These are phyloP conservation scores for Sapria himalayana DNA, from an alignment of 345 rosid genomes.

Conservation along the genomic window DNA sequence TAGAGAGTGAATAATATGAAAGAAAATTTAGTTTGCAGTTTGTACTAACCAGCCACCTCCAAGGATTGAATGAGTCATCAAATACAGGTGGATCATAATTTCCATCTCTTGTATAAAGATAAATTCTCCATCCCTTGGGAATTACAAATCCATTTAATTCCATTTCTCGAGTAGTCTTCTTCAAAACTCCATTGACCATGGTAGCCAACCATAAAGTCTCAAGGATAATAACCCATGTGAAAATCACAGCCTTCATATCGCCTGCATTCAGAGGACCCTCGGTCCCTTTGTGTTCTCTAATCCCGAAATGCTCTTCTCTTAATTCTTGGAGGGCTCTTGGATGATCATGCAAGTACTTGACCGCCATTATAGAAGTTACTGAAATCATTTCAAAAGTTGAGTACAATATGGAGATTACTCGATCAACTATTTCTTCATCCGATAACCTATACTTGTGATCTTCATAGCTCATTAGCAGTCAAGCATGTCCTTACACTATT, in stretches of 20 bases:
- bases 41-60: slow-evolving; percentile 83
- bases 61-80: slow-evolving; percentile 79
- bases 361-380: slow-evolving; percentile 61
- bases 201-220: slow-evolving; percentile 75
- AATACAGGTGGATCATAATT: slow-evolving; percentile 45
- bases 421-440: slow-evolving; percentile 61
- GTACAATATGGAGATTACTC: slow-evolving; percentile 41
- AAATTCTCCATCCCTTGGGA: slow-evolving; percentile 93
- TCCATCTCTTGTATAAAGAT: slow-evolving; percentile 66
- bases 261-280: slow-evolving; percentile 29
- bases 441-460: slow-evolving; percentile 20
- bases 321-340: slow-evolving; percentile 43
- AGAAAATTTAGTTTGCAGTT: no score
- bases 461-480: slow-evolving; percentile 28
- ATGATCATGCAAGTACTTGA: slow-evolving; percentile 59
- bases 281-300: slow-evolving; percentile 17
- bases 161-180: slow-evolving; percentile 60
- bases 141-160: slow-evolving; percentile 57
- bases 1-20: no score
- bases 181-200: slow-evolving; percentile 59
- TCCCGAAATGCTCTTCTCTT: slow-evolving; percentile 41
- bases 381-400: slow-evolving; percentile 79
- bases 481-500: slow-evolving; percentile 40
- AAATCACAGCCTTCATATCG: slow-evolving; percentile 35
- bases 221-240: slow-evolving; percentile 36